Conservation (phyloP, 441 rosid genomes). For the Eutrema salsugineum region DNA sequence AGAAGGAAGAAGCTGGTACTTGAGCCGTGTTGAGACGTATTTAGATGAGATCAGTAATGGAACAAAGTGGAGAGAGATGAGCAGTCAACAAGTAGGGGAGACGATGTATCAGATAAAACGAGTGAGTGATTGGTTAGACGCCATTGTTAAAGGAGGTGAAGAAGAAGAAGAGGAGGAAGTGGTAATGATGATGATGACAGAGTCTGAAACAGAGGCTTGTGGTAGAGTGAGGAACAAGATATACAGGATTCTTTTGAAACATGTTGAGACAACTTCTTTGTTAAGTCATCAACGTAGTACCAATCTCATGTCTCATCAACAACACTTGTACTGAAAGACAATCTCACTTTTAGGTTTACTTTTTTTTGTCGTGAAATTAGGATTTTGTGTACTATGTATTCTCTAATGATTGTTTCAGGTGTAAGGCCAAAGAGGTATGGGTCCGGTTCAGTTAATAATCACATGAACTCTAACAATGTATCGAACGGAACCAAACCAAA, state of each 20-base stretch:
- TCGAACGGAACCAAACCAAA: not conserved
- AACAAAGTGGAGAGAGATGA: constrained; percentile 31
- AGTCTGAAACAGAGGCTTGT: constrained; percentile 44
- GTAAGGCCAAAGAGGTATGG: not conserved
- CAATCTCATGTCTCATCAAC: constrained; percentile 24
- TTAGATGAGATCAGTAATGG: constrained; percentile 42
- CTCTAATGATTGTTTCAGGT: not conserved
- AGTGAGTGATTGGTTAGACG: constrained; percentile 70
- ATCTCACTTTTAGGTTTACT: not conserved
- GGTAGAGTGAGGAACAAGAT: constrained; percentile 57
- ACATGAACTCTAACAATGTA: not conserved
- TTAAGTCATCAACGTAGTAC: constrained; percentile 24
- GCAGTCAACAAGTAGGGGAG: constrained; percentile 42
- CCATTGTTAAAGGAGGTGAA: constrained; percentile 30
- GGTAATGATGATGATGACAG: constrained; percentile 25
- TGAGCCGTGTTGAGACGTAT: constrained; percentile 55
- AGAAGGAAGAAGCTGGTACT: constrained; percentile 52
- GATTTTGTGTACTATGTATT: not conserved
- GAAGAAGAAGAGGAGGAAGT: constrained; percentile 6
- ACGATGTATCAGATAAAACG: constrained; percentile 59
- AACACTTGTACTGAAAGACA: constrained; percentile 2
- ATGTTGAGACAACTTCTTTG: constrained; percentile 62
- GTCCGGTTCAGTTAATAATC: not conserved
- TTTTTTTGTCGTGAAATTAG: constrained; percentile 1
- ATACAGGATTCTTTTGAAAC: constrained; percentile 60